A percentile compares a stretch with the other conserved stretches of the same genome.
Evolutionary conservation across 164 flowering plant species (phyloP).

Genomic region (Sedum album): DNA sequence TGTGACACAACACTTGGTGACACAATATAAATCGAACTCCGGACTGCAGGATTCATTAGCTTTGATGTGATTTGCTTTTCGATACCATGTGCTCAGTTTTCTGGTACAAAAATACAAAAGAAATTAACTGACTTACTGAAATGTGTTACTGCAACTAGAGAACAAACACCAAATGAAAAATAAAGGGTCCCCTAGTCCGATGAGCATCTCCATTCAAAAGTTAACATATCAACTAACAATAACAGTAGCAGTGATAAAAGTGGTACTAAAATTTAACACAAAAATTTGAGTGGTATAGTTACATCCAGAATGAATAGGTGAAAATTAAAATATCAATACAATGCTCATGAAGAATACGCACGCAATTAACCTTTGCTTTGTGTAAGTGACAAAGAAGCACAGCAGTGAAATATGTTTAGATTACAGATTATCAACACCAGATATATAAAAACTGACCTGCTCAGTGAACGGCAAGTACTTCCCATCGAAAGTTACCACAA

Average conservation of each 20-base stretch:
- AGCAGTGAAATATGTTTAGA: neutral
- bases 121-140: neutral
- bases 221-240: neutral
- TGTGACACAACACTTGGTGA: neutral
- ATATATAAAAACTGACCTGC: conserved; percentile 47
- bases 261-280: neutral
- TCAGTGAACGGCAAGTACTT: conserved; percentile 77
- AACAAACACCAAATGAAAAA: neutral
- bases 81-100: conserved; percentile 7
- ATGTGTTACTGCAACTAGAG: neutral
- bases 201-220: neutral
- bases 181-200: neutral
- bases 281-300: too few relatives aligned
- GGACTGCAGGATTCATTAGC: neutral
- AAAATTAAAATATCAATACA: neutral
- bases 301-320: too few relatives aligned
- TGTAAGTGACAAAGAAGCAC: neutral
- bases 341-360: neutral
- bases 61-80: neutral
- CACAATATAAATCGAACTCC: neutral
- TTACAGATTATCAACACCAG: neutral
- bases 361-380: neutral
- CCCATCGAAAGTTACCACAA: conserved; percentile 82
- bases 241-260: neutral
- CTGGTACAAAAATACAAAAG: neutral